Evolutionary conservation across 805 yeast species (phyloP).

Genomic region (Candida xyloterini): DNA sequence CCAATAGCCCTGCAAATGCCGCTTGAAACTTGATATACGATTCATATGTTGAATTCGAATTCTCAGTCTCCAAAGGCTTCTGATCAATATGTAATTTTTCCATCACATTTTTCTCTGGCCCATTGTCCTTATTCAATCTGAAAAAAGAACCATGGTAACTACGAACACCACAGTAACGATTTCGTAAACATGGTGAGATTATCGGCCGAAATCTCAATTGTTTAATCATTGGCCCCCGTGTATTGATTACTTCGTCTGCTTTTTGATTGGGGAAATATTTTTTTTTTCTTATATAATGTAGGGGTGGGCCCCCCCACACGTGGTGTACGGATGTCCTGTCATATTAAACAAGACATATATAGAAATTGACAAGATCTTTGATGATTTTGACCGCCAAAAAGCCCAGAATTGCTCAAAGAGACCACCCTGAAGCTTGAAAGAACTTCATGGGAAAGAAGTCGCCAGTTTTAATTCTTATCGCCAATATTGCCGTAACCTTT

Average conservation of each 20-base stretch:
- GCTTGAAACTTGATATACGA: slow-evolving; percentile 44
- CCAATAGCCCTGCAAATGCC: slow-evolving; percentile 39
- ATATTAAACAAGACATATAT: background rate
- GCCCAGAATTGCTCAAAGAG: no score
- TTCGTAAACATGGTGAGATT: background rate
- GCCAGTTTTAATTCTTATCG: background rate
- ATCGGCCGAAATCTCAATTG: background rate
- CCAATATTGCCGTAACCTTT: background rate
- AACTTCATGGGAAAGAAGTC: background rate
- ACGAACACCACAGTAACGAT: background rate
- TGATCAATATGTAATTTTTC: slow-evolving; percentile 1
- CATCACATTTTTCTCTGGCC: background rate
- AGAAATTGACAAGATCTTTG: no score
- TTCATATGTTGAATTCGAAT: slow-evolving; percentile 33
- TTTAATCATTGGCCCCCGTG: background rate
- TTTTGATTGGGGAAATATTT: slow-evolving; percentile 1
- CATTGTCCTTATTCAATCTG: background rate
- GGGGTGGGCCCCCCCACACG: background rate
- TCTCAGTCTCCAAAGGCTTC: slow-evolving; percentile 7
- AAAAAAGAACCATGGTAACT: background rate
- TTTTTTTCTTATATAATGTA: background rate
- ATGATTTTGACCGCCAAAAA: no score
- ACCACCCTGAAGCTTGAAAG: no score
- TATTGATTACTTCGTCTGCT: slow-evolving; percentile 2
- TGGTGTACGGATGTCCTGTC: slow-evolving; percentile 7